Base-by-base conservation (phyloP, 2,329 filamentous ascomycete genomes). In the Pezicula radicicola region DNA sequence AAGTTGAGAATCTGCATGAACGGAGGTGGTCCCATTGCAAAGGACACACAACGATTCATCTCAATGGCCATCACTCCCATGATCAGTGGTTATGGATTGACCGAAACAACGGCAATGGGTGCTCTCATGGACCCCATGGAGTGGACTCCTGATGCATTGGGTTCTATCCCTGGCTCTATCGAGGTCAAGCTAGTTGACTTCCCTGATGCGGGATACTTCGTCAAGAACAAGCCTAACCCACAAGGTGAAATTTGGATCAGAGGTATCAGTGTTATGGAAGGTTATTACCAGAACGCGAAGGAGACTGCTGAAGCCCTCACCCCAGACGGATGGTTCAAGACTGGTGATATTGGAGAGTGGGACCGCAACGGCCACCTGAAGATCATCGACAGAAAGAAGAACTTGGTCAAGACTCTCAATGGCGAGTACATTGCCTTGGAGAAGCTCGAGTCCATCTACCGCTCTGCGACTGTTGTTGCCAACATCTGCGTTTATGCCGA, bases 391-490 rank as follows among this genome's bases (percentile, higher is more conserved):
- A 90, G 93, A 62, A 92, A 96, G 83, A 97, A 97, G 85, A 97
- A 97, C 73, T 77, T 97, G 51, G 89, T 97, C 71, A 97, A 97
- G 84, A 92, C 94, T 57, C 82, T 90, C 59, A 91, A 92, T 55
- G 93, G 93, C 61, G 93, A 97, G 77, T 97, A 97, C 72, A 95
- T 97, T 69, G 94, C 93, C 19, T 81, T 99, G 4, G 93, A 97
- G 76, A 97, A 92, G 77, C 84, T 97, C 54, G 93, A 97, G 74
- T 88, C 92, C 3, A 79, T 96, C 50, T 97, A 97, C 75, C 87
- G 92, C 56, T 85, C 89, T 43, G 83, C 81, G 9, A 79, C 83
- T n/a, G 81, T 88, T 9, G 90, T 96, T 18, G 81, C 82, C 54
- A 96, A 96, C 73, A 84, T 97, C 67, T 94, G 94, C 77, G 80